Conservation (phyloP, 345 rosid genomes). For the Euphorbia tirucalli region DNA sequence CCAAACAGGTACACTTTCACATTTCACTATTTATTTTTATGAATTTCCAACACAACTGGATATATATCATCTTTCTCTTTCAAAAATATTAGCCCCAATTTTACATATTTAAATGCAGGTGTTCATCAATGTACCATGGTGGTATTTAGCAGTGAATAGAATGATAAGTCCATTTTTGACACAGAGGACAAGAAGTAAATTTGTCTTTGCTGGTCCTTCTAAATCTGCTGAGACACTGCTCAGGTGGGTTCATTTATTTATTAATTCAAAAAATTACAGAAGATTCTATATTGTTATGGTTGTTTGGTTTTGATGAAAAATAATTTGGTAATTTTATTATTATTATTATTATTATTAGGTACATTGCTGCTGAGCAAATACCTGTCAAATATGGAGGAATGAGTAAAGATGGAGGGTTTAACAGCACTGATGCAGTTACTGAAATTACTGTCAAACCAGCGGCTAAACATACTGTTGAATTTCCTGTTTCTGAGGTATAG, state of each 20-base stretch:
- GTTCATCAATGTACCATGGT: conserved; percentile 36
- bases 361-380: conserved; percentile 24
- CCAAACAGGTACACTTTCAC: conserved; percentile 25
- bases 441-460: conserved; percentile 28
- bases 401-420: conserved; percentile 26
- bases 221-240: conserved; percentile 31
- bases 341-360: background rate
- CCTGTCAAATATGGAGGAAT: conserved; percentile 34
- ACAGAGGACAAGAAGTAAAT: conserved; percentile 33
- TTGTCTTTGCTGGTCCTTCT: conserved; percentile 27
- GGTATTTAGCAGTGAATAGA: conserved; percentile 28
- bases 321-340: background rate
- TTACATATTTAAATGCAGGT: conserved; percentile 20
- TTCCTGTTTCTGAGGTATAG: conserved; percentile 33
- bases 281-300: background rate
- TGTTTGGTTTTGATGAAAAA: background rate
- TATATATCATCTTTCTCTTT: no score
- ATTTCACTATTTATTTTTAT: background rate
- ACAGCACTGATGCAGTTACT: conserved; percentile 26
- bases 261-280: background rate
- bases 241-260: conserved; percentile 14
- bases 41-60: no score
- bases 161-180: conserved; percentile 36
- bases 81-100: no score
- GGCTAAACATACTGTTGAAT: conserved; percentile 31